Evolutionary conservation across 768 basidiomycete species (phyloP), one percentile per base, ranked within the genome.

Genomic region (Termitomyces heimii): DNA sequence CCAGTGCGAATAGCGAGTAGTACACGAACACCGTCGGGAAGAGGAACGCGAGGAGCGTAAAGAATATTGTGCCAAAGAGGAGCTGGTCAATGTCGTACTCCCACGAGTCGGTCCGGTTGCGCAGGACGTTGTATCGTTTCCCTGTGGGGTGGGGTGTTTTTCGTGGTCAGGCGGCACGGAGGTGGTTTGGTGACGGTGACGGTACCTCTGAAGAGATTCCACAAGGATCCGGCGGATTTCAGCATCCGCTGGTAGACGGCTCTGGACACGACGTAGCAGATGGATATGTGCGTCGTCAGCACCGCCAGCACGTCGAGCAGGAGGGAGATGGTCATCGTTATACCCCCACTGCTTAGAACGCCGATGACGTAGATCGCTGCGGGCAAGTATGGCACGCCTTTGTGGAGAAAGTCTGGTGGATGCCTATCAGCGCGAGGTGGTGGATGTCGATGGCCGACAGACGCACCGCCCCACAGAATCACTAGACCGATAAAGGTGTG

Each of bases 61-160:
- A 92, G 51, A 95, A 73, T 54, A 93, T 85, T 0, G 97, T 95
- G 5, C 96, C 96, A 35, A 98, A 88, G n/a, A 98, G 76, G 2
- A 98, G 81, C 67, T 98, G 94, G 68, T 98, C 96, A 28, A 94
- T 78, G 53, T 94, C 91, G 64, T 97, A 98, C 55, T 87, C 82
- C 83, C 91, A 94, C 0, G 88, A 82, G 65, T 98, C 97, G 4
- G 85, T 87, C n/a, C 95, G 84, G 53, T 88, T 82, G 32, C 95
- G 84, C 6, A 99, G 75, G 9, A 86, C 83, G 67, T 98, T 98
- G 66, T 83, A 87, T 47, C 94, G 81, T 71, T 92, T 98, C 0
- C 96, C 94, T 95, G 60, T 18, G 13, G n/a, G 28, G 48, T 14
- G n/a, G n/a, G n/a, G n/a, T n/a, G n/a, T n/a, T n/a, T n/a, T 42